Percentiles rank a stretch among this genome's conserved stretches.
Conservation (phyloP, 768 basidiomycete genomes). For the Boletus vermiculosoides region DNA sequence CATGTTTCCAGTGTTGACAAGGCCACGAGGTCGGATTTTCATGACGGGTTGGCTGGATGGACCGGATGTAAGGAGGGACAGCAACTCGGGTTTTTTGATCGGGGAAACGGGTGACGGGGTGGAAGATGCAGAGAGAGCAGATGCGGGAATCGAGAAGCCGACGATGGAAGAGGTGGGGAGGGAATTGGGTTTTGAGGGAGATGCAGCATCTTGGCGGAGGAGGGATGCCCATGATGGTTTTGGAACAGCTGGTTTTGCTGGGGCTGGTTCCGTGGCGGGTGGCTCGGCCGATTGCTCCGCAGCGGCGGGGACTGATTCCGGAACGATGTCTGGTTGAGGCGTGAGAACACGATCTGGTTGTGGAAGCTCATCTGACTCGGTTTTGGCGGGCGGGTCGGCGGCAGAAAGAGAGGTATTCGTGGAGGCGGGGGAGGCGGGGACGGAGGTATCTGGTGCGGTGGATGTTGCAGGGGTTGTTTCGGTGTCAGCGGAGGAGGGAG, state of each 20-base stretch:
- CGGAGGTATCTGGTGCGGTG: slow-evolving; percentile 46
- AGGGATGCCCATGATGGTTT: slow-evolving; percentile 75
- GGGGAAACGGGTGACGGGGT: slow-evolving; percentile 32
- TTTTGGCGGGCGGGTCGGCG: slow-evolving; percentile 23
- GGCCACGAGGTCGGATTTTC: slow-evolving; percentile 66
- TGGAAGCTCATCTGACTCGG: slow-evolving; percentile 3
- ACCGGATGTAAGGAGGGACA: slow-evolving; percentile 51
- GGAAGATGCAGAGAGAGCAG: slow-evolving; percentile 26
- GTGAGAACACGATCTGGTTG: slow-evolving; percentile 15
- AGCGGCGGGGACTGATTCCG: not conserved
- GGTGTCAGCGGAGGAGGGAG: slow-evolving; percentile 46
- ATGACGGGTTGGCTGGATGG: slow-evolving; percentile 24
- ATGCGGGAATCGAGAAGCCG: slow-evolving; percentile 70
- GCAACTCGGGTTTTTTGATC: slow-evolving; percentile 47
- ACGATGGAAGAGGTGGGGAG: slow-evolving; percentile 72
- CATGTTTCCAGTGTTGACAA: slow-evolving; percentile 95
- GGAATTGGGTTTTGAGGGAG: slow-evolving; percentile 42
- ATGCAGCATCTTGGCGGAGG: slow-evolving; percentile 45
- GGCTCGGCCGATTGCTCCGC: slow-evolving; percentile 1
- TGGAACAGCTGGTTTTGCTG: slow-evolving; percentile 39
- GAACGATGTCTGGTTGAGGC: slow-evolving; percentile 8
- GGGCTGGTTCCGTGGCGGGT: not conserved
- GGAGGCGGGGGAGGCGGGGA: slow-evolving; percentile 55
- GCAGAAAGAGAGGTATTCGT: slow-evolving; percentile 58
- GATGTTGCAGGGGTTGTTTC: slow-evolving; percentile 52